Base-by-base conservation (phyloP, 495 filamentous ascomycete genomes). In the Amniculicola lignicola region DNA sequence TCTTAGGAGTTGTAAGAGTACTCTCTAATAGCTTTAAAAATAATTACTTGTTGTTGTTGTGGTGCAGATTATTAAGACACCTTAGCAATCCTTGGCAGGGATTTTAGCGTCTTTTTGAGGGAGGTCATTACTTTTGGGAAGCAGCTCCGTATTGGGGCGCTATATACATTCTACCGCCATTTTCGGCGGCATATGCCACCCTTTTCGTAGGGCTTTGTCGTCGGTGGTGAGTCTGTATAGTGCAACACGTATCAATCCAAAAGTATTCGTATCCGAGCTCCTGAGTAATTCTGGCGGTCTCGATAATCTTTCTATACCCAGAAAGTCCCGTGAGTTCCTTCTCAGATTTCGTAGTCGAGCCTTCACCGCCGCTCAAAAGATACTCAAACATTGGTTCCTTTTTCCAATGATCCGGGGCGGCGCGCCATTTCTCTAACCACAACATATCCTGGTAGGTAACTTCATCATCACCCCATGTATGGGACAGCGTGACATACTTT, bases 211-310 rank as follows among this genome's bases (percentile, higher is more conserved):
- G n/a, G n/a, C n/a, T n/a, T n/a, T n/a, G n/a, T n/a, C n/a, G n/a
- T n/a, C n/a, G n/a, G n/a, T n/a, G n/a, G n/a, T n/a, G n/a, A n/a
- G n/a, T n/a, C n/a, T n/a, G n/a, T n/a, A n/a, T n/a, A n/a, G n/a
- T 66, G 40, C 63, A 66, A 42, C 51, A 60, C 19, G 63, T 64
- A 27, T 66, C 63, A 12, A 48, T 19, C 56, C 56, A 59, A 31
- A 59, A 53, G 19, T 41, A 51, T 15, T 19, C 2, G 15, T 21
- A 44, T 6, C 27, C 24, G 12, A 27, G 2, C 23, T 24, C 19
- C 23, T 15, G 12, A 2, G 56, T 27, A 14, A 50, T 49, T 19
- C 38, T 47, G 1, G 56, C 56, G 4, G 36, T 50, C 23, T 43
- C 21, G 3, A 41, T 33, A 15, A 59, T 59, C 25, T 59, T 59